Base-by-base conservation (phyloP, 2,329 filamentous ascomycete genomes). In the Colletotrichum lindemuthianum region DNA sequence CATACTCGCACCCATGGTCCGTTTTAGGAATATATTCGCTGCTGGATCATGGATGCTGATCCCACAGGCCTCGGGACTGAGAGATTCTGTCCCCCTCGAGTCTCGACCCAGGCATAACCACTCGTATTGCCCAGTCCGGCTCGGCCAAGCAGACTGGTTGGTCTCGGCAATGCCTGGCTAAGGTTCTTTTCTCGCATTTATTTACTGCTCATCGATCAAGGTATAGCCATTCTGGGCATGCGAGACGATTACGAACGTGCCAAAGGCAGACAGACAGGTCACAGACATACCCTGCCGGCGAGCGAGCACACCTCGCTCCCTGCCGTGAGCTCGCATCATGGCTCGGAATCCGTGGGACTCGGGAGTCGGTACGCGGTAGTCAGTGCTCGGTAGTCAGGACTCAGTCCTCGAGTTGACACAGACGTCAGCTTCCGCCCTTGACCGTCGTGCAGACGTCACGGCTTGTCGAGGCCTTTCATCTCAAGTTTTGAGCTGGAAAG, bases 11-110 rank as follows among this genome's bases (percentile, higher is more conserved):
- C 45, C 10, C 15, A 37, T 39, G 59, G 44, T 47, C 45, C 40
- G n/a, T 51, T 45, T 40, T 34, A 52, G 53, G 16, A 58, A 50
- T 61, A 7, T 36, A 33, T 24, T 33, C n/a, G 33, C 5, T 12
- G 47, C 40, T 44, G 15, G n/a, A n/a, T n/a, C n/a, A n/a, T n/a
- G n/a, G 53, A 51, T 51, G 59, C 45, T 36, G 24, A 24, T 24
- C 24, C 24, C 24, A 1, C 24, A 24, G 24, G 24, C 4, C 24
- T 4, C 24, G 24, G 24, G 3, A 24, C 24, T 24, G 24, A 24
- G 3, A 24, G 24, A 24, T 24, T 24, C n/a, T n/a, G 39, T 45
- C 10, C 7, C 45, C 33, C 24, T 15, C 58, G 40, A 49, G n/a
- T n/a, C n/a, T n/a, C n/a, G n/a, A n/a, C n/a, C 54, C 50, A 11